Evolutionary conservation across 208 protist species (phyloP).

Genomic region (Leishmania tropica): DNA sequence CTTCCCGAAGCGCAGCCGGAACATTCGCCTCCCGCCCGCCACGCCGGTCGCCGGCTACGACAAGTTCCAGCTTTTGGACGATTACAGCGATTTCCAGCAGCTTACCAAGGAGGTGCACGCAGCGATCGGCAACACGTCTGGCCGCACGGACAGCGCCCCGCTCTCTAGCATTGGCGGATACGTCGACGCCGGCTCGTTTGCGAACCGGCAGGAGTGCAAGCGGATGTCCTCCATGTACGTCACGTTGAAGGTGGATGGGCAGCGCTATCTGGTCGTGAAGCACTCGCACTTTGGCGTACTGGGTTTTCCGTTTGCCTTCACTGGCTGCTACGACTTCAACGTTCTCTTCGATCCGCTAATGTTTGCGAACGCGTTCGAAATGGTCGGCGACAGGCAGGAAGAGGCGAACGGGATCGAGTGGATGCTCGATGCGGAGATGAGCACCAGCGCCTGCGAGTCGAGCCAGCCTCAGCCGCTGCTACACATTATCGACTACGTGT

Average conservation of each 20-base stretch:
- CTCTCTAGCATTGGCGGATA: slow-evolving; percentile 80
- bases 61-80: slow-evolving; percentile 51
- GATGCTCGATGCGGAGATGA: slow-evolving; percentile 79
- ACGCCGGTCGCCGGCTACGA: slow-evolving; percentile 27
- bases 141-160: slow-evolving; percentile 69
- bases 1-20: slow-evolving; percentile 35
- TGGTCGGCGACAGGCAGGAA: slow-evolving; percentile 8
- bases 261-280: slow-evolving; percentile 76
- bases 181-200: slow-evolving; percentile 66
- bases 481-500: slow-evolving; percentile 85
- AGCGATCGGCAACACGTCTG: slow-evolving; percentile 57
- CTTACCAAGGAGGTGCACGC: slow-evolving; percentile 67
- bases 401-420: slow-evolving; percentile 53
- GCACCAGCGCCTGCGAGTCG: slow-evolving; percentile 15
- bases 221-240: slow-evolving; percentile 58
- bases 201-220: slow-evolving; percentile 32
- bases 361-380: slow-evolving; percentile 22
- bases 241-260: slow-evolving; percentile 83
- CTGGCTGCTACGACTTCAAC: slow-evolving; percentile 74
- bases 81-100: slow-evolving; percentile 57
- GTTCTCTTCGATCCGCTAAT: slow-evolving; percentile 46
- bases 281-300: slow-evolving; percentile 72
- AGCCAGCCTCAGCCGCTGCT: slow-evolving; percentile 33
- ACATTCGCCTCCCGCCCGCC: slow-evolving; percentile 31
- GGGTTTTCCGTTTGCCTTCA: slow-evolving; percentile 77